Evolutionary conservation across 73 alveolate species (phyloP), one percentile per base, ranked within the genome.

Genomic region (Paramecium tetraurelia): DNA sequence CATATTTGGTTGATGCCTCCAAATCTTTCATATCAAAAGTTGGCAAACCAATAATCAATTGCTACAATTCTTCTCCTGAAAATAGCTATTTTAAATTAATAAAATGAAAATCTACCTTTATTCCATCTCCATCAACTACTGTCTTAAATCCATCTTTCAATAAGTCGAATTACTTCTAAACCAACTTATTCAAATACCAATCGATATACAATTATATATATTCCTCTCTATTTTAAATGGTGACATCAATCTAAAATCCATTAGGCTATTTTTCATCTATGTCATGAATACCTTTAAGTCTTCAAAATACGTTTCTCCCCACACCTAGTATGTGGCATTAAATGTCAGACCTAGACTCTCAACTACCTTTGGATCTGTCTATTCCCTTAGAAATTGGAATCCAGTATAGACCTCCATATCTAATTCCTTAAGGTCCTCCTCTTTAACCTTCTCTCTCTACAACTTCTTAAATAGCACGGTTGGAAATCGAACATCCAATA

Each of bases 401-500:
- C 95, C 93, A 63, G 93, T 93, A 44, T 92, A 96, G 14, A 93
- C 89, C 33, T 90, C 96, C 22, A 98, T 97, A 71, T 96, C 96
- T 29, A 90, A 84, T 70, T 97, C 98, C 77, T 96, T 92, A 70
- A 97, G 71, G 87, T 98, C 99, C 44, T 95, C 95, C 38, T 95
- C 86, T 7, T 86, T 58, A 4, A 97, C 94, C 43, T 94, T 84
- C 5, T 77, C 92, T 7, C 97, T 97, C 27, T 96, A 92, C 24
- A 98, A 93, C 83, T 96, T 97, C 89, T 97, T 98, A 85, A 97
- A 98, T 71, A 95, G 94, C 10, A 96, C 98, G 88, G 95, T 83
- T 27, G 99, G 99, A 63, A 98, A 92, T 86, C 98, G 98, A 14
- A 98, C 92, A 94, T 98, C 99, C 59, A 98, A 93, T 4, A 97